These are phyloP conservation scores for Lasiodiplodia citricola DNA, from an alignment of 2,329 filamentous ascomycete species.

Conservation along the genomic window DNA sequence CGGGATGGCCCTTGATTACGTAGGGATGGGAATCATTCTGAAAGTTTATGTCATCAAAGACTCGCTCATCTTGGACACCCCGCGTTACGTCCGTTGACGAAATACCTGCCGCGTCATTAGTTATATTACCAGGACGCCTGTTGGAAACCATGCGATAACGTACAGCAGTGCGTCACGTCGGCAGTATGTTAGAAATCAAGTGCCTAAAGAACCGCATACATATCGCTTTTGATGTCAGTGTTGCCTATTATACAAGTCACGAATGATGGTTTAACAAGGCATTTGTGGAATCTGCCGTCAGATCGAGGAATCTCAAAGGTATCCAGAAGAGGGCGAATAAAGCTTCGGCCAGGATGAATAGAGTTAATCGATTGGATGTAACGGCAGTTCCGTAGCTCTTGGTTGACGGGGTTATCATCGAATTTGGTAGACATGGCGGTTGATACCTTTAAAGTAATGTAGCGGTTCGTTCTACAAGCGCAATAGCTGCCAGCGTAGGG, in stretches of 20 bases:
- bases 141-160: not conserved
- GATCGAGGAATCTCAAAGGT: not conserved
- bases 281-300: not conserved
- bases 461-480: not conserved
- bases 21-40: not conserved
- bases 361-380: not conserved
- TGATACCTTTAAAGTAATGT: not conserved
- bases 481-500: not conserved
- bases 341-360: not conserved
- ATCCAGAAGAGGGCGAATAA: not conserved
- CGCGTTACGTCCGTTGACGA: not conserved
- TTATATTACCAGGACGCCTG: not conserved
- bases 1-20: not conserved
- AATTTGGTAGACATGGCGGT: not conserved
- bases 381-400: not conserved
- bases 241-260: not conserved
- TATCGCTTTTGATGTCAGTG: not conserved
- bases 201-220: not conserved
- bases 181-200: not conserved
- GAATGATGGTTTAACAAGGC: not conserved
- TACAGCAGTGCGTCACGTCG: not conserved
- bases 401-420: not conserved
- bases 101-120: not conserved
- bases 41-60: not conserved
- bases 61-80: not conserved